These are phyloP conservation scores for Xylaria grammica DNA, from an alignment of 495 filamentous ascomycete genomes.

Conservation along the genomic window DNA sequence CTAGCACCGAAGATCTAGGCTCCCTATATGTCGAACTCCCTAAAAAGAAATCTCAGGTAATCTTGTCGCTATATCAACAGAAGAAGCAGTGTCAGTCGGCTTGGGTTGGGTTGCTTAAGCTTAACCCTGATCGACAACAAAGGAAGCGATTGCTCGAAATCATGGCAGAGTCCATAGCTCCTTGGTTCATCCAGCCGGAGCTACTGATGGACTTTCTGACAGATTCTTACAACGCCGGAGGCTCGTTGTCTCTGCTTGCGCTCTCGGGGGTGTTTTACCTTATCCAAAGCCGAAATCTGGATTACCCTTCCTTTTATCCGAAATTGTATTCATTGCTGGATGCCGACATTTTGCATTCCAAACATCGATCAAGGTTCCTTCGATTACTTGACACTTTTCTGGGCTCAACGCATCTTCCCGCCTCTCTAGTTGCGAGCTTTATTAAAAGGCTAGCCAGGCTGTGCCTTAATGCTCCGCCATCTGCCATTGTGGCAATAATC, in stretches of 20 bases:
- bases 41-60: conserved; percentile 56
- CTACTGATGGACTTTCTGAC: conserved; percentile 97
- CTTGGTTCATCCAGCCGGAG: conserved; percentile 85
- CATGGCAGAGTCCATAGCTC: conserved; percentile 77
- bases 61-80: conserved; percentile 64
- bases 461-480: conserved; percentile 81
- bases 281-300: conserved; percentile 89
- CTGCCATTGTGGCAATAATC: conserved; percentile 83
- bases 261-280: conserved; percentile 95
- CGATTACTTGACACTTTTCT: conserved; percentile 91
- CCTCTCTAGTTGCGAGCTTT: conserved; percentile 89
- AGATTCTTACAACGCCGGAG: conserved; percentile 86
- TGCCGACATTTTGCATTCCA: conserved; percentile 83
- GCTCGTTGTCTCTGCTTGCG: conserved; percentile 82
- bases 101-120: conserved; percentile 79
- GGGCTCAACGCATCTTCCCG: conserved; percentile 89
- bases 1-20: conserved; percentile 65
- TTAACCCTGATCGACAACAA: conserved; percentile 69
- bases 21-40: conserved; percentile 65
- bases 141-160: conserved; percentile 77
- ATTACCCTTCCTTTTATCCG: conserved; percentile 92
- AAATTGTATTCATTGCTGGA: conserved; percentile 94
- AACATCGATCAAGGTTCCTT: conserved; percentile 92
- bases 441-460: conserved; percentile 89
- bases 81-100: conserved; percentile 79